A percentile compares a stretch with the other conserved stretches of the same genome.
Conservation (phyloP, 306 rosid species). For the Chamaecrista fasciculata region DNA sequence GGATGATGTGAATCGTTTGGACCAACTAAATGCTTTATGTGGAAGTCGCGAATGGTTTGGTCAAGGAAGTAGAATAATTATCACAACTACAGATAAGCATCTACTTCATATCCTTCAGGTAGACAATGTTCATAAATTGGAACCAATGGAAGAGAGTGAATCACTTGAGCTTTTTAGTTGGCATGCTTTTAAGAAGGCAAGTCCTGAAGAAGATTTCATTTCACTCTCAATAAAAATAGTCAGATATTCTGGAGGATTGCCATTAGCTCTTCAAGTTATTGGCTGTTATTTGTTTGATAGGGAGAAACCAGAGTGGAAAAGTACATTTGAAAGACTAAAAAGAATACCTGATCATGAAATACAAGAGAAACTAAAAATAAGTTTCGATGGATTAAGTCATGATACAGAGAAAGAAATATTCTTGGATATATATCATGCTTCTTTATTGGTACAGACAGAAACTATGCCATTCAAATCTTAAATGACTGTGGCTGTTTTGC, state of each 20-base stretch:
- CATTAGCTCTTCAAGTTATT: not conserved
- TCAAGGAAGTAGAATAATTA: not conserved
- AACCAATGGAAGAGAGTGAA: not conserved
- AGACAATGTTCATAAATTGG: not conserved
- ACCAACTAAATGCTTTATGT: not conserved
- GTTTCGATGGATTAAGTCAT: too few relatives aligned
- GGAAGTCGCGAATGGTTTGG: not conserved
- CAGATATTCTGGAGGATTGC: not conserved
- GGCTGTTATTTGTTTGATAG: not conserved
- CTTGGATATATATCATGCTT: not conserved
- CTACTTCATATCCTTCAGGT: rapidly evolving
- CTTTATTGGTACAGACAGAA: not conserved
- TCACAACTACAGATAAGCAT: not conserved
- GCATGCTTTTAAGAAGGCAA: not conserved
- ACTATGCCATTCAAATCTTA: not conserved
- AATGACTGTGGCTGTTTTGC: not conserved
- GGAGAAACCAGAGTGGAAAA: not conserved
- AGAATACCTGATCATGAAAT: not conserved
- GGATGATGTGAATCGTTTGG: not conserved
- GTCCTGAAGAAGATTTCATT: not conserved
- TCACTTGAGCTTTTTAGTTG: not conserved
- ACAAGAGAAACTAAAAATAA: not conserved
- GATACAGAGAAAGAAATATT: not conserved
- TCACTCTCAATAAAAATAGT: not conserved
- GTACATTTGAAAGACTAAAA: not conserved